Evolutionary conservation across 768 basidiomycete species (phyloP).

Genomic region (Lentinula guzmanii): DNA sequence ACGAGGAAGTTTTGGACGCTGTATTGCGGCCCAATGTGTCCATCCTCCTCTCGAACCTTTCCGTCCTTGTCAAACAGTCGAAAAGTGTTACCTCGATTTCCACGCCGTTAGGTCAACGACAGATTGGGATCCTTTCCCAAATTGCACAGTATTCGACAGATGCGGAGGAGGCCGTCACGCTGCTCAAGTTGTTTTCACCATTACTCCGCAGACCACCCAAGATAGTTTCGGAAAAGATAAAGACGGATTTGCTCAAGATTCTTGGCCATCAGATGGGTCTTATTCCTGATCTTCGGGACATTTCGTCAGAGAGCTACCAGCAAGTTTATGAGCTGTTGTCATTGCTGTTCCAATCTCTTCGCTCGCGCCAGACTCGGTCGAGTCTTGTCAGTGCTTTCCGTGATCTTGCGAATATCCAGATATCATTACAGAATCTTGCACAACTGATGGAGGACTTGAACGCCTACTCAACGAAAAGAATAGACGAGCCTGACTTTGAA

Average conservation of each 20-base stretch:
- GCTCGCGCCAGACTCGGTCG: conserved; percentile 64
- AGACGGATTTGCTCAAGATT: conserved; percentile 75
- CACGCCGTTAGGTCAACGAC: conserved; percentile 70
- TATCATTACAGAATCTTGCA: conserved; percentile 40
- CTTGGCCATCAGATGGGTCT: conserved; percentile 59
- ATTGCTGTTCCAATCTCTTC: conserved; percentile 70
- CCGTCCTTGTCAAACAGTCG: conserved; percentile 58
- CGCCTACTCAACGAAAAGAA: conserved; percentile 73
- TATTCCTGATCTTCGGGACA: conserved; percentile 53
- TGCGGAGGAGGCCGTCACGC: conserved; percentile 61
- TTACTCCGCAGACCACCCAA: conserved; percentile 73
- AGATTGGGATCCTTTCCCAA: conserved; percentile 74
- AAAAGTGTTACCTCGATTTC: conserved; percentile 45
- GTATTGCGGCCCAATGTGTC: conserved; percentile 70
- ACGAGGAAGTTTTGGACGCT: conserved; percentile 39
- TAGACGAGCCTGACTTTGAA: conserved; percentile 94
- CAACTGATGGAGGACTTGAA: conserved; percentile 66
- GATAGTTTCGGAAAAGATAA: conserved; percentile 79
- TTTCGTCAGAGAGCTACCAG: conserved; percentile 33
- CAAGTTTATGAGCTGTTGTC: conserved; percentile 66
- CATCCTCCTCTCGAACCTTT: conserved; percentile 64
- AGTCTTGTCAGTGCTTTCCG: conserved; percentile 64
- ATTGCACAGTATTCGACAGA: conserved; percentile 73
- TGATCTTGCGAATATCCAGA: conserved; percentile 37
- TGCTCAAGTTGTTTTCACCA: conserved; percentile 71